Base-by-base conservation (phyloP, 2,329 filamentous ascomycete genomes). In the Penicillium sp. region DNA sequence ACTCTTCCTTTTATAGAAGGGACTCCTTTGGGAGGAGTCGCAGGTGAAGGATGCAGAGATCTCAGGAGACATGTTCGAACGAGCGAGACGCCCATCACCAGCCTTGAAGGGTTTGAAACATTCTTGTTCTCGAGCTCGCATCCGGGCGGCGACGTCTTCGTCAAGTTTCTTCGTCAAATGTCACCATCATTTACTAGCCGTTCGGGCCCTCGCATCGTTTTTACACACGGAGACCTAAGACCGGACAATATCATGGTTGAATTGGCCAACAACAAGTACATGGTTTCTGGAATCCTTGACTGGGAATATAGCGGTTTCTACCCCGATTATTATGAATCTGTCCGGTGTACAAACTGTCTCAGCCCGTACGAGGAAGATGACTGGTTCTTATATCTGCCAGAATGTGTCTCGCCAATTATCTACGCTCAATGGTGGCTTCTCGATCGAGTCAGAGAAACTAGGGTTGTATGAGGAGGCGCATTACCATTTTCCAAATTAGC, bases 281-380 rank as follows among this genome's bases (percentile, higher is more conserved):
- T 27, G 4, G 5, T 49, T 50, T 60, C 61, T 56, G 62, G 64
- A 13, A 53, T 46, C 8, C 4, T 32, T 32, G 67, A 71, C 45
- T 71, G 67, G 68, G 68, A 70, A 34, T 47, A 67, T 40, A 63
- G 65, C 48, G 67, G 67, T 5, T 71, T 70, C 42, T 71, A 71
- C 54, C 67, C 68, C 2, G 54, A 54, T 9, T 67, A 67, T 39
- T 62, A 68, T 53, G 51, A 57, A 48, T 52, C 43, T 48, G 27
- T 51, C 2, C 43, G 38, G 21, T 55, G 47, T 4, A 55, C 47
- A n/a, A 51, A 51, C 29, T 55, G 42, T 36, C 27, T 55, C 1
- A 2, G n/a, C 2, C 43, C 53, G 1, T 51, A 51, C 9, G 43
- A 24, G 29, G 21, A 55, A 11, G 47, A 55, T 42, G 53, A 52